Conservation (phyloP, 225 moss, liverwort and hornwort species). For the Sphagnum tenellum region DNA sequence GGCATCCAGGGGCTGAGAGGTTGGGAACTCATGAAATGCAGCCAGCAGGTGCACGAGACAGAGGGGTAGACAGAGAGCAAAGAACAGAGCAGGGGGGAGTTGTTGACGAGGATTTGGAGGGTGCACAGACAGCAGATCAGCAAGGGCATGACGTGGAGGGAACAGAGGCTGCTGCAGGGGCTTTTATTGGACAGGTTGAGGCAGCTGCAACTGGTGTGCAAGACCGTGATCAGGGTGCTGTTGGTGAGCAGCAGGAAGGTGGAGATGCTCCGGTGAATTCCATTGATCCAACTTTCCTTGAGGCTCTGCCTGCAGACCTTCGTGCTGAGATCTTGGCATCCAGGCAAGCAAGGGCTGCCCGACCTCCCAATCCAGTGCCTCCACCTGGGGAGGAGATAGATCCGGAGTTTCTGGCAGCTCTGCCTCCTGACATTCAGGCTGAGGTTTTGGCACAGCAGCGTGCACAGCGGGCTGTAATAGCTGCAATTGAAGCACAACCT, state of each 20-base stretch:
- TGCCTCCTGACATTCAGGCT: slow-evolving; percentile 91
- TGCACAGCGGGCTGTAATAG: slow-evolving; percentile 69
- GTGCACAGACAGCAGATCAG: slow-evolving; percentile 36
- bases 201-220: slow-evolving; percentile 22
- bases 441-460: slow-evolving; percentile 94
- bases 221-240: slow-evolving; percentile 11
- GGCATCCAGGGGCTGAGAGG: slow-evolving; percentile 67
- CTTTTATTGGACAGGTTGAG: slow-evolving; percentile 27
- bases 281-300: slow-evolving; percentile 94
- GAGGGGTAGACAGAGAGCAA: slow-evolving; percentile 26
- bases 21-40: slow-evolving; percentile 40
- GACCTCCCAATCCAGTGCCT: slow-evolving; percentile 51
- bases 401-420: slow-evolving; percentile 87
- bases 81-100: slow-evolving; percentile 51
- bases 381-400: slow-evolving; percentile 84
- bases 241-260: slow-evolving; percentile 14
- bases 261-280: slow-evolving; percentile 40
- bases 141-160: slow-evolving; percentile 38
- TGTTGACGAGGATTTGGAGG: slow-evolving; percentile 87
- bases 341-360: slow-evolving; percentile 63
- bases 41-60: slow-evolving; percentile 40
- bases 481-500: slow-evolving; percentile 73
- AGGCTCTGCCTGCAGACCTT: slow-evolving; percentile 91
- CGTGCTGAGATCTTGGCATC: slow-evolving; percentile 92
- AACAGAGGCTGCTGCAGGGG: slow-evolving; percentile 24